Evolutionary conservation across 176 grass and related monocot genomes (phyloP).

Genomic region (Aegilops bicornis): DNA sequence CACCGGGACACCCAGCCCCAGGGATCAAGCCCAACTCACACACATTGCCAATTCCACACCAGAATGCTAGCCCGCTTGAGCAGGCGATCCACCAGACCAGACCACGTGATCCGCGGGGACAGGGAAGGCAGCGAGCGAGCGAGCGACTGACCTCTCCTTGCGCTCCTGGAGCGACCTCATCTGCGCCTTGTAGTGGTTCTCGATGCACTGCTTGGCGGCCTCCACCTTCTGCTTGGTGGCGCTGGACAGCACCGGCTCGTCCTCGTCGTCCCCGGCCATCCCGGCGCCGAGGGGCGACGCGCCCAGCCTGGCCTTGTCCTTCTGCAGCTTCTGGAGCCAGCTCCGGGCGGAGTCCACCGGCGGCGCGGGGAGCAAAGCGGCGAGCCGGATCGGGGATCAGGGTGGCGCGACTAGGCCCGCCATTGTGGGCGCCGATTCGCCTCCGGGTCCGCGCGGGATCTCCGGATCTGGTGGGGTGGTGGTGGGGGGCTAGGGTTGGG

Average conservation of each 20-base stretch:
- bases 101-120: background rate
- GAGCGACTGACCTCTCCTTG: conserved; percentile 62
- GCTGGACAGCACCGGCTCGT: conserved; percentile 42
- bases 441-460: conserved; percentile 13
- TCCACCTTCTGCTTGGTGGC: conserved; percentile 62
- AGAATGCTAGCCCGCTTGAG: background rate
- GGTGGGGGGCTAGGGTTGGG: conserved; percentile 8
- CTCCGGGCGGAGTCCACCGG: conserved; percentile 62
- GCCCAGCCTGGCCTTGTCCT: conserved; percentile 31
- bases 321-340: conserved; percentile 73
- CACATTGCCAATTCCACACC: background rate
- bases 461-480: conserved; percentile 32
- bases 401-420: background rate
- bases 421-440: conserved; percentile 16
- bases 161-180: conserved; percentile 64
- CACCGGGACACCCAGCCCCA: background rate
- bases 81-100: background rate
- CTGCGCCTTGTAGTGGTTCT: conserved; percentile 82
- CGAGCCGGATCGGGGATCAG: conserved; percentile 36
- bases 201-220: conserved; percentile 74
- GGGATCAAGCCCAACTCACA: background rate
- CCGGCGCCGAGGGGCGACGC: background rate
- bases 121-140: background rate
- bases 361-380: background rate
- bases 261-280: background rate